Evolutionary conservation across 2,329 filamentous ascomycete genomes (phyloP), one percentile per base, ranked within the genome.

Genomic region (Didymella sp.): DNA sequence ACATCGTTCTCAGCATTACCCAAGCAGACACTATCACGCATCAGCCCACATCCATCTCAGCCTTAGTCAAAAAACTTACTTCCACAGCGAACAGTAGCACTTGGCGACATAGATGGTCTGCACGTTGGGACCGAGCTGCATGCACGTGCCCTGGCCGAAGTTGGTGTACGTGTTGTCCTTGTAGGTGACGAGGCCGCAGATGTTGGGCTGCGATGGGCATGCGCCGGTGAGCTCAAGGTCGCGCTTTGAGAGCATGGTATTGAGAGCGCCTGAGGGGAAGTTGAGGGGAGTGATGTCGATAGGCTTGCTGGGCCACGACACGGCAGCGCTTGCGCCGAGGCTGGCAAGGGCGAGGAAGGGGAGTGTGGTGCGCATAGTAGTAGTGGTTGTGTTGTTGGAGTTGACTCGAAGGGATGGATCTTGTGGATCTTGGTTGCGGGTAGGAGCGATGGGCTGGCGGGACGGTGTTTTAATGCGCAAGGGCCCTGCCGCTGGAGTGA

Each of bases 61-160:
- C 25, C 8, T 27, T 27, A n/a, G 15, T 12, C 33, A 33, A 38
- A 5, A 42, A 30, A 21, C 45, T 38, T 33, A 56, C 51, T 25
- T 45, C 57, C 57, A 59, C 11, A 59, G 25, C 24, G 57, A 56
- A 21, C 51, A 59, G 27, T 49, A 59, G 56, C 56, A 59, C 19
- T 51, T 41, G n/a, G 28, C 30, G 2, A 59, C 56, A 19, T 59
- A 59, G 33, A 59, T 52, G 15, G 42, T 44, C 27, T 47, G n/a
- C 17, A 56, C 22, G n/a, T 42, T 40, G 17, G n/a, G 7, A 12
- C 33, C 37, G 12, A 59, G 27, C 30, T 33, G 43, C 41, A 59
- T 59, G 43, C 56, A 59, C 7, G 40, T 41, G 25, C 56, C 56
- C 37, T 47, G 41, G n/a, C 51, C 46, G 13, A 59, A 59, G 7